Base-by-base conservation (phyloP, 2,329 filamentous ascomycete genomes). In the Fusarium algeriense region DNA sequence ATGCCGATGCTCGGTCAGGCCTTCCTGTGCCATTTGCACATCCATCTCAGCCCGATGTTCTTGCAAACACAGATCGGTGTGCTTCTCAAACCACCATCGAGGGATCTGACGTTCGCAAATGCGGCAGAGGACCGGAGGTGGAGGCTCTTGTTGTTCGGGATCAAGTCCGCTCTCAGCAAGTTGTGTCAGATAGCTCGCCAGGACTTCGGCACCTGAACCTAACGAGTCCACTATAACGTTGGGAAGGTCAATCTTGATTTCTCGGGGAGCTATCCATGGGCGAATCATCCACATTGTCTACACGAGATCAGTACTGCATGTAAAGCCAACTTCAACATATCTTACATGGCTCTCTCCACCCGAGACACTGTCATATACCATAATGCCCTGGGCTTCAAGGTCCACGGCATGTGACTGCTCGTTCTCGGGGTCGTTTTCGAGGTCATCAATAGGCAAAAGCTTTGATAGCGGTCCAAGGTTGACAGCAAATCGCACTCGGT, bases 281-380 rank as follows among this genome's bases (percentile, higher is more conserved):
- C 96, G 93, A 74, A 99, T 90, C 94, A 99, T 99, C 96, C 96
- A 99, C 97, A 99, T 99, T 20, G 94, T 97, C 93, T 97, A 46
- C 19, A 76, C 72, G 65, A 50, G 49, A 67, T 73, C 81, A 81
- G 78, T 73, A 75, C 67, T 44, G 19, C 20, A 60, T 34, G 30
- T n/a, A 57, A 20, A 43, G 20, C 20, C 20, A 40, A 28, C 13
- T 32, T 63, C 52, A 23, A 6, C n/a, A 40, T 38, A 26, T 87
- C 93, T 86, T 88, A 97, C 94, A 86, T 98, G 95, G 77, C 93
- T 96, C 79, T 96, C 93, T 60, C 91, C 92, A 55, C 94, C 94
- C 40, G 94, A 93, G 15, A 92, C 89, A 68, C 92, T 90, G 80
- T 98, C 95, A 79, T 97, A 98, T 10, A 98, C 94, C 92, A 98